A percentile compares a stretch with the other conserved stretches of the same genome.
These are phyloP conservation scores for Fomitopsis schrenkii DNA, from an alignment of 1,284 basidiomycete species.

Conservation along the genomic window DNA sequence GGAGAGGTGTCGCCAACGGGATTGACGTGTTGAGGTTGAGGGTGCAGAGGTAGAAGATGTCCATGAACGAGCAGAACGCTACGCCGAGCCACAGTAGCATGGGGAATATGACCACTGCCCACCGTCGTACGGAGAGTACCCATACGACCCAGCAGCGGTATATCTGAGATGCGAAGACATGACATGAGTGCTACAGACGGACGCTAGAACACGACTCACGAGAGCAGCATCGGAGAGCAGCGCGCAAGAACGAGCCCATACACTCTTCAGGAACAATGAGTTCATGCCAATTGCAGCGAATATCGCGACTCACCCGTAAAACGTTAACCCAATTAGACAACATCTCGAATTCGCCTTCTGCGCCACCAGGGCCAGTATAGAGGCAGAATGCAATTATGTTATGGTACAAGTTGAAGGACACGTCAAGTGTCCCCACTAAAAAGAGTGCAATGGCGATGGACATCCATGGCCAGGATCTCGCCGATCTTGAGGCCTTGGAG, in stretches of 20 bases:
- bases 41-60: background rate
- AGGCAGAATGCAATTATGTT: constrained; percentile 22
- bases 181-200: background rate
- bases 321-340: constrained; percentile 23
- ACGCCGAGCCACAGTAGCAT: constrained; percentile 12
- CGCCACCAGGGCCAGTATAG: constrained; percentile 16
- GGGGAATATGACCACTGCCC: constrained; percentile 9
- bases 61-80: background rate
- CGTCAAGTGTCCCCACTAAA: constrained; percentile 16
- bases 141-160: constrained; percentile 17
- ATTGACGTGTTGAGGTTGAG: background rate
- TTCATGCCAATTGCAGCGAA: background rate
- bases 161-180: constrained; percentile 4
- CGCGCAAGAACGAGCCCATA: background rate
- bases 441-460: background rate
- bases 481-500: background rate
- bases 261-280: background rate
- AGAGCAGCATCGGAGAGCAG: constrained; percentile 21
- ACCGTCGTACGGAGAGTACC: constrained; percentile 3
- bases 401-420: constrained; percentile 18
- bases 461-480: constrained; percentile 1
- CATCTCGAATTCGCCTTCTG: constrained; percentile 14
- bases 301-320: constrained; percentile 4
- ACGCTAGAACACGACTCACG: constrained; percentile 6
- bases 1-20: background rate